Conservation (phyloP, 2,329 filamentous ascomycete genomes). For the Orbilia brochopaga region DNA sequence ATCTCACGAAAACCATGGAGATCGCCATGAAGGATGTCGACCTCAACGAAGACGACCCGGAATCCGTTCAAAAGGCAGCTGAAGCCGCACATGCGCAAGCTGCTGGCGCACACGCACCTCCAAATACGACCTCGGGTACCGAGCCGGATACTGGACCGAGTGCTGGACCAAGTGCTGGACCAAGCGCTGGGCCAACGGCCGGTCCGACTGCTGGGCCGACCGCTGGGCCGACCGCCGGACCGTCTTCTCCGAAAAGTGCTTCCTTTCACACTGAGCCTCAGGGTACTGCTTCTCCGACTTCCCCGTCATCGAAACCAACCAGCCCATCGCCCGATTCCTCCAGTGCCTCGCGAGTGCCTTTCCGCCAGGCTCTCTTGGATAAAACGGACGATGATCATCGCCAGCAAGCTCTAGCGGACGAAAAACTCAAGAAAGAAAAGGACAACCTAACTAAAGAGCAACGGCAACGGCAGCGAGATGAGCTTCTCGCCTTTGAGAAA, state of each 20-base stretch:
- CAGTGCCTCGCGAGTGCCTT: slow-evolving; percentile 66
- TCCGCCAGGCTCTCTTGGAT: slow-evolving; percentile 86
- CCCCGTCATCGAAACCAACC: slow-evolving; percentile 53
- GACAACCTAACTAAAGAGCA: slow-evolving; percentile 86
- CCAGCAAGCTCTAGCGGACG: slow-evolving; percentile 62
- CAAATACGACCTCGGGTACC: slow-evolving; percentile 50
- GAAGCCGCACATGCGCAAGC: slow-evolving; percentile 56
- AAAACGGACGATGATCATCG: slow-evolving; percentile 74
- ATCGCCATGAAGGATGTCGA: slow-evolving; percentile 86
- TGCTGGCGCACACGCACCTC: slow-evolving; percentile 56
- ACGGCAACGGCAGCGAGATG: slow-evolving; percentile 89
- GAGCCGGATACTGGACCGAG: not conserved
- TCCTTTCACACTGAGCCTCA: slow-evolving; percentile 55
- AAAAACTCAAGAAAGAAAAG: slow-evolving; percentile 78
- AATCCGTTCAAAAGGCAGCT: slow-evolving; percentile 61
- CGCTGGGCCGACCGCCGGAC: slow-evolving; percentile 51
- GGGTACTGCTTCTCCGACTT: slow-evolving; percentile 58
- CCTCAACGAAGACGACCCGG: slow-evolving; percentile 68
- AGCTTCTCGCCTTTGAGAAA: slow-evolving; percentile 83
- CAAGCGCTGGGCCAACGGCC: not conserved
- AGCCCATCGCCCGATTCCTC: slow-evolving; percentile 52
- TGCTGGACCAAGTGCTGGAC: not conserved
- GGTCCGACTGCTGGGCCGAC: slow-evolving; percentile 50
- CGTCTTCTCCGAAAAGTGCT: slow-evolving; percentile 50
- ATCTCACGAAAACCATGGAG: slow-evolving; percentile 97